Evolutionary conservation across 352 stramenopile genomes (phyloP).

Genomic region (Phytopythium kandeliae): DNA sequence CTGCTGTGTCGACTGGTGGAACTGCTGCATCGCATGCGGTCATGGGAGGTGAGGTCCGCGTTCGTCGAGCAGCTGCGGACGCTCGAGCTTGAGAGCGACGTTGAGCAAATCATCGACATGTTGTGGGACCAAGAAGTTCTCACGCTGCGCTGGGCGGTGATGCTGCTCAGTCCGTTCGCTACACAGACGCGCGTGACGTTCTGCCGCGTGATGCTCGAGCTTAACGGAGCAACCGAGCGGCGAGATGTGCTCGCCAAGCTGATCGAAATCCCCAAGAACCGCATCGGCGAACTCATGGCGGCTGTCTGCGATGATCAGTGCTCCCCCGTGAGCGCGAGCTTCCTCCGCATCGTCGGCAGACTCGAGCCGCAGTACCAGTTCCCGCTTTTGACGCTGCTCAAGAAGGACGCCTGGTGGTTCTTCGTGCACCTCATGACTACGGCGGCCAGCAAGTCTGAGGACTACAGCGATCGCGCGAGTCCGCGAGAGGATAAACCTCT

Average conservation of each 20-base stretch:
- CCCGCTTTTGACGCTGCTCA: conserved; percentile 32
- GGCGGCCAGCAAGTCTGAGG: background rate
- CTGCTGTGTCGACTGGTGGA: conserved; percentile 39
- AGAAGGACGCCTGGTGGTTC: conserved; percentile 33
- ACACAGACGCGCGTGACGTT: conserved; percentile 30
- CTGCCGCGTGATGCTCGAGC: conserved; percentile 18
- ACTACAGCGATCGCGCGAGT: background rate
- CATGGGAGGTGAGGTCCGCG: conserved; percentile 46
- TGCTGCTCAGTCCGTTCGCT: conserved; percentile 38
- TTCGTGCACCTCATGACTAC: conserved; percentile 39
- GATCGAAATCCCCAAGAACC: conserved; percentile 39
- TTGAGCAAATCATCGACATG: conserved; percentile 28
- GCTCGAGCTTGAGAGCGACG: conserved; percentile 27
- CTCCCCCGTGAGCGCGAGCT: conserved; percentile 22
- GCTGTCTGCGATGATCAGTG: conserved; percentile 22
- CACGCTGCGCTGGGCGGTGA: conserved; percentile 29
- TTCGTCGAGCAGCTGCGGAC: conserved; percentile 58
- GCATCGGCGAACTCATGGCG: conserved; percentile 24
- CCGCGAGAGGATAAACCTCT: background rate
- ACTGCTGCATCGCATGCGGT: conserved; percentile 32
- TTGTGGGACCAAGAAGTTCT: conserved; percentile 28
- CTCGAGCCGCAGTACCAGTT: conserved; percentile 33
- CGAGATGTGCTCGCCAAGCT: conserved; percentile 16
- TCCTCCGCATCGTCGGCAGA: conserved; percentile 37
- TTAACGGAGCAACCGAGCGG: conserved; percentile 18